Conservation (phyloP, 257 asterid genomes). For the Solanum etuberosum region DNA sequence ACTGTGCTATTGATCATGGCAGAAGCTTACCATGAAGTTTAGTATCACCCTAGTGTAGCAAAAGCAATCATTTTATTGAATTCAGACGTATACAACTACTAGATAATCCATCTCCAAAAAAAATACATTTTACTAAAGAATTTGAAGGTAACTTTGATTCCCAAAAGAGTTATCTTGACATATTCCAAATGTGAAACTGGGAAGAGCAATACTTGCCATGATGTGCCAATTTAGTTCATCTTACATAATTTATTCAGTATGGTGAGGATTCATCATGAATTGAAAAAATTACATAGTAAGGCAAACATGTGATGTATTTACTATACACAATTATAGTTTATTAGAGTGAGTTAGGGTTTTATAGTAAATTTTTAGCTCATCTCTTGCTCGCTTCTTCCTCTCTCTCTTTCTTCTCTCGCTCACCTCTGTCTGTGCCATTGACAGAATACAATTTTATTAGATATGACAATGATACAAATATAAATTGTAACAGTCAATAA, state of each 20-base stretch:
- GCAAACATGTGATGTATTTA: not conserved
- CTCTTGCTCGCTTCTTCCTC: not conserved
- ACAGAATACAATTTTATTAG: not conserved
- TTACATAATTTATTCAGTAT: not conserved
- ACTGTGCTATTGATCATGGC: constrained; percentile 81
- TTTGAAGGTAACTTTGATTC: not conserved
- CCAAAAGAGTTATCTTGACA: not conserved
- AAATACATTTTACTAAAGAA: not conserved
- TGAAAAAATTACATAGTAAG: not conserved
- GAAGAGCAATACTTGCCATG: not conserved
- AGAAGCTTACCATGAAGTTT: constrained; percentile 54
- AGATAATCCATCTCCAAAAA: not conserved
- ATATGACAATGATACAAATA: not conserved
- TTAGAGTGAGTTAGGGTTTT: not conserved
- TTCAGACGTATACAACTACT: not conserved
- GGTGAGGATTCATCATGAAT: not conserved
- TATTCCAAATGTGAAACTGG: not conserved
- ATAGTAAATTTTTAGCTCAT: not conserved
- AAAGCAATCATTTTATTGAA: not conserved
- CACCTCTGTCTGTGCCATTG: not conserved
- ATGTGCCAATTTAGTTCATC: not conserved
- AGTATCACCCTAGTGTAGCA: not conserved
- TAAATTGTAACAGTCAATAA: not conserved
- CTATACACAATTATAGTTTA: not conserved
- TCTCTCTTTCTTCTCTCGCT: no score